Base-by-base conservation (phyloP, 2,329 filamentous ascomycete species). In the Neodidymelliopsis sp. region DNA sequence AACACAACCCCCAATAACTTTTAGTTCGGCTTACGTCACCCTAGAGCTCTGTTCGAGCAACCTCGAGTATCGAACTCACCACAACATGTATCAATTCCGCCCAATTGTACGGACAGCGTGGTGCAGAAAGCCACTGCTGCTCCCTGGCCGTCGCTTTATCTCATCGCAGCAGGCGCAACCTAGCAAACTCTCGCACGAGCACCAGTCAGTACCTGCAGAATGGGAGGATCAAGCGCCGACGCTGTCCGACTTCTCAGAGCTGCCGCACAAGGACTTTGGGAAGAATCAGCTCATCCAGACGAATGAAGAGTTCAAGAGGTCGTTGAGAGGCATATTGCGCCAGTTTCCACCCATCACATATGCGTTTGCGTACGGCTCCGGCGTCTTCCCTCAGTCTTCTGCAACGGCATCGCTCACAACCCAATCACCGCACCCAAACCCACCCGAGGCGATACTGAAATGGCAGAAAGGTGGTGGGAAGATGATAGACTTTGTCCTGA, bases 401-500 rank as follows among this genome's bases (percentile, higher is more conserved):
- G 70, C 72, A 30, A 70, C 70, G 27, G 72, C 77, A 33, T 68
- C 76, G 67, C 74, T 76, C 52, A 73, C 77, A 53, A 77, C 86
- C 39, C 78, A 84, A 39, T 84, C 86, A 15, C 84, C 92, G 18
- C 93, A 97, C 67, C 88, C 92, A 6, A 87, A 91, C 53, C 87
- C 93, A 1, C 90, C 91, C 1, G 80, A 85, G 41, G 90, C 90
- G 1, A 86, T 97, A 6, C 80, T 88, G 59, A 90, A 91, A 60
- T 89, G 91, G 59, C 93, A 97, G 73, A 87, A 90, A 63, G 90
- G 90, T 22, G 86, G 86, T 1, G 91, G 91, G 10, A 97, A 97
- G 77, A 96, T 97, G 87, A 96, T 99, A 57, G 94, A 99, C 75
- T 96, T 99, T 71, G 95, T 99, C 60, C 94, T 99, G 70, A 94